Percentiles rank a stretch among this genome's conserved stretches.
phyloP scores from a whole-genome alignment of 1,139 yeast species.

The Candida labiduridarum region DNA sequence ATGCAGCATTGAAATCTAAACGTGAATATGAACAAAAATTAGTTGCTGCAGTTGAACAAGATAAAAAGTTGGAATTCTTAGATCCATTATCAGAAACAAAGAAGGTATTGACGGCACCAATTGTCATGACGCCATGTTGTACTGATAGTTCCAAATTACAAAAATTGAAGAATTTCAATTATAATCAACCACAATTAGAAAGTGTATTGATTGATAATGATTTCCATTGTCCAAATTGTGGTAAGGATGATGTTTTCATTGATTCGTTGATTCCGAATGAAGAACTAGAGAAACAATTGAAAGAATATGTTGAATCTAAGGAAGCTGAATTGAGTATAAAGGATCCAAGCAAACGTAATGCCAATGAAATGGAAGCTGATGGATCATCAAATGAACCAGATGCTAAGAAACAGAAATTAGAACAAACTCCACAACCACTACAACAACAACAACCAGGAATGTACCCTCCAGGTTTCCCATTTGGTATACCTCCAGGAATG shows the following conservation, averaged over 20 bases:
- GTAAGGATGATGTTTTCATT: conserved; percentile 68
- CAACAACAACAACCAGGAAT: conserved; percentile 29
- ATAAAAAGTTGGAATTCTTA: conserved; percentile 44
- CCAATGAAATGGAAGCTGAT: conserved; percentile 26
- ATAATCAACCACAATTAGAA: conserved; percentile 56
- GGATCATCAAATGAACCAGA: conserved; percentile 22
- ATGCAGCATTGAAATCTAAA: conserved; percentile 51
- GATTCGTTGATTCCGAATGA: conserved; percentile 69
- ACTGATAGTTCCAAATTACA: conserved; percentile 55
- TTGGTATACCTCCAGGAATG: conserved; percentile 16
- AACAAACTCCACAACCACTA: conserved; percentile 20
- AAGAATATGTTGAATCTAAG: conserved; percentile 52
- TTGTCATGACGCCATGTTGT: conserved; percentile 88
- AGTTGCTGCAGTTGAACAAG: conserved; percentile 38
- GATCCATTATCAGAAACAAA: conserved; percentile 68
- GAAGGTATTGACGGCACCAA: conserved; percentile 65
- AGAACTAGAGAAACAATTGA: conserved; percentile 56
- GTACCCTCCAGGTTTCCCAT: conserved; percentile 18
- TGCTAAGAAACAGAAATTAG: conserved; percentile 32
- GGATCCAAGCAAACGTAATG: conserved; percentile 31
- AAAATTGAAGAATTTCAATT: conserved; percentile 43
- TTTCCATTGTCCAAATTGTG: conserved; percentile 90
- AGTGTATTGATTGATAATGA: conserved; percentile 77
- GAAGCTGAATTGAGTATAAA: conserved; percentile 42
- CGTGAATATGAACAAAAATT: conserved; percentile 43